Percentiles rank a stretch among this genome's conserved stretches.
These are phyloP conservation scores for Candida sphagnicola DNA, from an alignment of 805 yeast genomes.

Conservation along the genomic window DNA sequence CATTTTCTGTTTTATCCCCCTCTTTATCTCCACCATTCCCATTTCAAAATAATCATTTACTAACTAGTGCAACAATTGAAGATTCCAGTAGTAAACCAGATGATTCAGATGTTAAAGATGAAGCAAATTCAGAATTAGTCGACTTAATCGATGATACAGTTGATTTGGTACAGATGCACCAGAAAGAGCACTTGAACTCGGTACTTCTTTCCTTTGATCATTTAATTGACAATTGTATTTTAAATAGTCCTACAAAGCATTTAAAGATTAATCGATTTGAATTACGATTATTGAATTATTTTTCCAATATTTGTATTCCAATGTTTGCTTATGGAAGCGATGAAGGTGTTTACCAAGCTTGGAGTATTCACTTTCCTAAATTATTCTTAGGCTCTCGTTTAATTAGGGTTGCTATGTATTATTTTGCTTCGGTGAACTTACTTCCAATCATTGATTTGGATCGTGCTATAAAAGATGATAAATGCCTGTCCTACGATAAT, in stretches of 20 bases:
- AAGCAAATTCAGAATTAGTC: background rate
- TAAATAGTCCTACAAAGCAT: conserved; percentile 16
- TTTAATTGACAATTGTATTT: conserved; percentile 2
- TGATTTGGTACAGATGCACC: background rate
- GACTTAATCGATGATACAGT: background rate
- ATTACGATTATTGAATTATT: conserved; percentile 16
- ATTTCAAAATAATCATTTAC: background rate
- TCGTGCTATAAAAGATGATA: background rate
- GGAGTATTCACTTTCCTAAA: conserved; percentile 24
- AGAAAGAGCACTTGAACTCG: background rate
- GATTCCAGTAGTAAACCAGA: no score
- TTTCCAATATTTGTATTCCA: conserved; percentile 23
- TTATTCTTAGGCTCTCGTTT: conserved; percentile 20
- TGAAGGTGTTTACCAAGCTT: conserved; percentile 16
- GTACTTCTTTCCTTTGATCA: background rate
- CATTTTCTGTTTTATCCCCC: background rate
- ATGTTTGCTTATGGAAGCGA: conserved; percentile 22
- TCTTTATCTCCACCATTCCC: background rate
- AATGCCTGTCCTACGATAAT: background rate
- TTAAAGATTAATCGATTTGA: conserved; percentile 11
- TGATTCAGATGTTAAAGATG: background rate
- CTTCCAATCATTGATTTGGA: background rate
- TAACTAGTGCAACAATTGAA: background rate
- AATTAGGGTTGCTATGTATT: conserved; percentile 20
- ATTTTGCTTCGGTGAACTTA: conserved; percentile 15